Evolutionary conservation across 495 filamentous ascomycete genomes (phyloP).

Genomic region (Tuber brumale): DNA sequence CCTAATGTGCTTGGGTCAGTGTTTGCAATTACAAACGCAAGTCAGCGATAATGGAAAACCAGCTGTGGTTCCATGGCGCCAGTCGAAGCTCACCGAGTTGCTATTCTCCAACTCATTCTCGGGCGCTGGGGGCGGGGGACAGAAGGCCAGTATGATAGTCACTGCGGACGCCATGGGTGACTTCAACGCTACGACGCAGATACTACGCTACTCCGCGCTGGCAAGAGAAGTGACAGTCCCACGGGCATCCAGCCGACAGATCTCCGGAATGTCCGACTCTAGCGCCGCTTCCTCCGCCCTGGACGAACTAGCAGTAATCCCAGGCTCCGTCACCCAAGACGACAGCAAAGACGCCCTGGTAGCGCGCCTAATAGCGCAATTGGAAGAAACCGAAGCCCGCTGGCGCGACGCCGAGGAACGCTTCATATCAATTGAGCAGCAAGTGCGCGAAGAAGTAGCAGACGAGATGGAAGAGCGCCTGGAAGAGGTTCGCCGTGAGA

Average conservation of each 20-base stretch:
- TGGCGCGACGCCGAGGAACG: slow-evolving; percentile 56
- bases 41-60: slow-evolving; percentile 24
- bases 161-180: slow-evolving; percentile 91
- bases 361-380: slow-evolving; percentile 62
- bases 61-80: slow-evolving; percentile 74
- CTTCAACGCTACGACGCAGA: slow-evolving; percentile 94
- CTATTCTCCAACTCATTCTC: slow-evolving; percentile 95
- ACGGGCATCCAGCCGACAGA: slow-evolving; percentile 43
- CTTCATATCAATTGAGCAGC: slow-evolving; percentile 63
- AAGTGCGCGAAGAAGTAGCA: slow-evolving; percentile 84
- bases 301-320: slow-evolving; percentile 43
- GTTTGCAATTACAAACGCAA: slow-evolving; percentile 83
- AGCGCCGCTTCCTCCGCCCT: slow-evolving; percentile 40
- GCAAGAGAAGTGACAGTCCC: slow-evolving; percentile 91
- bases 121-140: slow-evolving; percentile 50
- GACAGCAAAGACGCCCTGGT: slow-evolving; percentile 62
- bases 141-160: slow-evolving; percentile 78
- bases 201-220: slow-evolving; percentile 87
- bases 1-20: slow-evolving; percentile 96
- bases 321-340: slow-evolving; percentile 44
- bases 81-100: slow-evolving; percentile 94
- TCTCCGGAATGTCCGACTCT: slow-evolving; percentile 19
- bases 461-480: slow-evolving; percentile 74
- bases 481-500: slow-evolving; percentile 64
- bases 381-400: slow-evolving; percentile 56